Evolutionary conservation across 2,329 filamentous ascomycete species (phyloP).

Genomic region (Colletotrichum sp.): DNA sequence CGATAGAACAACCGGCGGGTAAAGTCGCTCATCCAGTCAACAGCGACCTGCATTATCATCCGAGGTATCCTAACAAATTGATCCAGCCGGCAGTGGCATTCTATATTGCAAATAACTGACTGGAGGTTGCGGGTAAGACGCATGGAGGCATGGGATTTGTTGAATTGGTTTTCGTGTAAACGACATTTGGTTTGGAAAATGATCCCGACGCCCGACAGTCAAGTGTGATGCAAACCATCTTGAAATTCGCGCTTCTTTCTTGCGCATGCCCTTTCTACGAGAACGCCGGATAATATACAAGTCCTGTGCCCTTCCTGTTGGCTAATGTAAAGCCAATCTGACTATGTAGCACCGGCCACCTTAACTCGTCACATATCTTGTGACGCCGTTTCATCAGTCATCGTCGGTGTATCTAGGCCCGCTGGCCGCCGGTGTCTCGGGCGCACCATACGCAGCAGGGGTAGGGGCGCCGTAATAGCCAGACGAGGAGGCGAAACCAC

Average conservation of each 20-base stretch:
- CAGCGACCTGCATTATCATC: background rate
- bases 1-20: constrained; percentile 17
- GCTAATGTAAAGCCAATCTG: constrained; percentile 1
- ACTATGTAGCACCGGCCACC: background rate
- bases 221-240: background rate
- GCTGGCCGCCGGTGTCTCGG: constrained; percentile 67
- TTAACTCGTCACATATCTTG: background rate
- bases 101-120: background rate
- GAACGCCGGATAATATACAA: constrained; percentile 22
- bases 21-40: constrained; percentile 1
- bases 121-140: background rate
- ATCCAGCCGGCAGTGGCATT: background rate
- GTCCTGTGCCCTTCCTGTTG: background rate
- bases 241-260: background rate
- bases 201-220: background rate
- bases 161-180: background rate
- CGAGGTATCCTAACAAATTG: background rate
- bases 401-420: constrained; percentile 61
- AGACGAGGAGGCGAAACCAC: constrained; percentile 50
- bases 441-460: constrained; percentile 64
- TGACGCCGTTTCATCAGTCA: constrained; percentile 35
- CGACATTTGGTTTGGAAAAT: background rate
- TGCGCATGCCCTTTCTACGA: background rate
- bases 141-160: background rate
- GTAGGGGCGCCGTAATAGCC: constrained; percentile 66